These are phyloP conservation scores for Venturia effusa DNA, from an alignment of 2,329 filamentous ascomycete species.

Conservation along the genomic window DNA sequence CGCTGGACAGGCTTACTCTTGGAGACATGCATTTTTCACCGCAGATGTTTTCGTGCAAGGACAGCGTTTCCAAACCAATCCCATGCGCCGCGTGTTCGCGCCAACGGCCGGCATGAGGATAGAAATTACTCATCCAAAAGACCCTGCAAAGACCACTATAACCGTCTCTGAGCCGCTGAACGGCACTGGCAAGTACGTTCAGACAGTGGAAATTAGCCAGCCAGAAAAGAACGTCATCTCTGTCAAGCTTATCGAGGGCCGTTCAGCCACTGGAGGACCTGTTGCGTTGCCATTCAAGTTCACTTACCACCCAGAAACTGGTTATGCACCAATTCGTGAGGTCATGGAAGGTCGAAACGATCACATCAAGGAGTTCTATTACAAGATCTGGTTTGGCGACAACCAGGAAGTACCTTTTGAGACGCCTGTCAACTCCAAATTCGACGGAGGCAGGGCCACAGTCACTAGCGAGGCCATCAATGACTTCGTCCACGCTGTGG, in stretches of 20 bases:
- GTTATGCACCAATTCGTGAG: slow-evolving; percentile 94
- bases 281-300: slow-evolving; percentile 80
- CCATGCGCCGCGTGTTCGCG: slow-evolving; percentile 81
- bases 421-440: slow-evolving; percentile 71
- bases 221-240: slow-evolving; percentile 63
- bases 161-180: slow-evolving; percentile 77
- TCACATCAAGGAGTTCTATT: slow-evolving; percentile 99
- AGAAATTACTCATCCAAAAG: slow-evolving; percentile 72
- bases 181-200: slow-evolving; percentile 66
- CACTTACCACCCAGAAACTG: slow-evolving; percentile 87
- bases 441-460: slow-evolving; percentile 77
- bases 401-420: slow-evolving; percentile 73
- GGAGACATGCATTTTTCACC: slow-evolving; percentile 89
- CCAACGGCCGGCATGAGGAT: slow-evolving; percentile 80
- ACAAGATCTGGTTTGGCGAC: slow-evolving; percentile 86
- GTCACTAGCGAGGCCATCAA: slow-evolving; percentile 92
- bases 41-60: slow-evolving; percentile 91
- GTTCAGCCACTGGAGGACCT: slow-evolving; percentile 72
- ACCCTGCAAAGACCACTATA: slow-evolving; percentile 75
- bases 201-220: slow-evolving; percentile 73
- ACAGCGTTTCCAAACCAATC: slow-evolving; percentile 95
- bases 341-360: slow-evolving; percentile 95
- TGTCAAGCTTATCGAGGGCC: slow-evolving; percentile 86
- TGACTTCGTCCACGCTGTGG: slow-evolving; percentile 97
- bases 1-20: slow-evolving; percentile 75